A percentile compares a stretch with the other conserved stretches of the same genome.
phyloP scores from a whole-genome alignment of 345 rosid genomes.

The Bruguiera parviflora region DNA sequence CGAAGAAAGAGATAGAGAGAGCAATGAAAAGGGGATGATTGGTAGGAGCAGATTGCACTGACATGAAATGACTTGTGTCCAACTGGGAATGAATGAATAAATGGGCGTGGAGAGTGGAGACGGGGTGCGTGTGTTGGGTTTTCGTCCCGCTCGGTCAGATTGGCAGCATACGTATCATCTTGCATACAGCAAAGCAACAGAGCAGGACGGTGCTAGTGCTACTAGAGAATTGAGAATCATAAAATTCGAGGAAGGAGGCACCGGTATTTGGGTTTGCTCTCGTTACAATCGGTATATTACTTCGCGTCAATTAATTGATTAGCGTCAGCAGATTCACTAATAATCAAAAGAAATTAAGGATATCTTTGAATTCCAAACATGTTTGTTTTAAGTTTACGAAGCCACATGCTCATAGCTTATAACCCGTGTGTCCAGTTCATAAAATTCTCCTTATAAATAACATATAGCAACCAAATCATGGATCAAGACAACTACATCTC shows the following conservation, averaged over 20 bases:
- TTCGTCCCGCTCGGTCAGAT: slow-evolving; percentile 23
- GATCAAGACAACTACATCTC: too few species aligned
- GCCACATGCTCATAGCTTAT: slow-evolving; percentile 27
- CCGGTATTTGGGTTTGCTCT: too few species aligned
- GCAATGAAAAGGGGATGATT: not conserved
- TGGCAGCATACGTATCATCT: slow-evolving; percentile 14
- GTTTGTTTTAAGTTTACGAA: slow-evolving; percentile 30
- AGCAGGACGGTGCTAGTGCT: not conserved
- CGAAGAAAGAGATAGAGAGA: not conserved
- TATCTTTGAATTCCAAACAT: slow-evolving; percentile 15
- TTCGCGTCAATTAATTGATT: too few species aligned
- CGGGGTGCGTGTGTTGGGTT: slow-evolving; percentile 26
- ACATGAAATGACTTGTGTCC: slow-evolving; percentile 40
- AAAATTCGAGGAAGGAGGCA: not conserved
- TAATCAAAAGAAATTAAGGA: not conserved
- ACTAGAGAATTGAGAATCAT: not conserved
- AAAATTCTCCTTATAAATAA: too few species aligned
- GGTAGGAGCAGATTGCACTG: slow-evolving; percentile 30
- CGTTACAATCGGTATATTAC: too few species aligned
- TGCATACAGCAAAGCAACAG: slow-evolving; percentile 18
- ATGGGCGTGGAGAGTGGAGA: slow-evolving; percentile 24
- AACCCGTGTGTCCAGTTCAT: slow-evolving; percentile 20
- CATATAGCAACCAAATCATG: too few species aligned
- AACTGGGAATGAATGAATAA: slow-evolving; percentile 25
- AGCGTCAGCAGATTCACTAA: too few species aligned